Percentiles rank a stretch among this genome's conserved stretches.
Evolutionary conservation across 306 rosid genomes (phyloP).

Genomic region (Sphenostylis stenocarpa): DNA sequence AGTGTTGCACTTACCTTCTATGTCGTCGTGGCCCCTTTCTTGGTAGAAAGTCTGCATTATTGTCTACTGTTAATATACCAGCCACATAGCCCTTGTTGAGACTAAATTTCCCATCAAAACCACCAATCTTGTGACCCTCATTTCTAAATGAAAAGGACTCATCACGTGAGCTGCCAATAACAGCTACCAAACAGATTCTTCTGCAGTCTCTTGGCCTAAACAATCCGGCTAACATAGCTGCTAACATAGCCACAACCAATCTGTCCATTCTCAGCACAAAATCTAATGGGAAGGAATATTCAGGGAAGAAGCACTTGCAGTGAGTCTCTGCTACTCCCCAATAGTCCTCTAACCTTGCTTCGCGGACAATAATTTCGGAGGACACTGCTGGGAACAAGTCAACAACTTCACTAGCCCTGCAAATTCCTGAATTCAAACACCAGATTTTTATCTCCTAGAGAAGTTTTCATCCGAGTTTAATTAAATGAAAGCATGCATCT

Average conservation of each 20-base stretch:
- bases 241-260: constrained; percentile 59
- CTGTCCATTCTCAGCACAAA: constrained; percentile 74
- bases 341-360: constrained; percentile 82
- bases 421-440: constrained; percentile 55
- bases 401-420: constrained; percentile 78
- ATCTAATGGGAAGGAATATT: constrained; percentile 74
- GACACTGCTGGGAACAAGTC: constrained; percentile 63
- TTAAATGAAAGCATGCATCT: background rate
- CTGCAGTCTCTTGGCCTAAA: constrained; percentile 62
- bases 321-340: constrained; percentile 98
- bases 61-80: constrained; percentile 82
- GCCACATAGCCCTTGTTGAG: constrained; percentile 72
- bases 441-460: background rate
- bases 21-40: constrained; percentile 65
- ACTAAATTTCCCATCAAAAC: constrained; percentile 62
- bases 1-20: constrained; percentile 59
- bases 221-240: constrained; percentile 62
- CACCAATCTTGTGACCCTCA: constrained; percentile 56
- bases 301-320: constrained; percentile 90
- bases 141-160: constrained; percentile 53
- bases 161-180: constrained; percentile 49
- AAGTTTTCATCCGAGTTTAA: background rate
- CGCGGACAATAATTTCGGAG: constrained; percentile 70
- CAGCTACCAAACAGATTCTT: constrained; percentile 74
- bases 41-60: constrained; percentile 79